Conservation (phyloP, 2,329 filamentous ascomycete species). For the Calonectria pauciramosa region DNA sequence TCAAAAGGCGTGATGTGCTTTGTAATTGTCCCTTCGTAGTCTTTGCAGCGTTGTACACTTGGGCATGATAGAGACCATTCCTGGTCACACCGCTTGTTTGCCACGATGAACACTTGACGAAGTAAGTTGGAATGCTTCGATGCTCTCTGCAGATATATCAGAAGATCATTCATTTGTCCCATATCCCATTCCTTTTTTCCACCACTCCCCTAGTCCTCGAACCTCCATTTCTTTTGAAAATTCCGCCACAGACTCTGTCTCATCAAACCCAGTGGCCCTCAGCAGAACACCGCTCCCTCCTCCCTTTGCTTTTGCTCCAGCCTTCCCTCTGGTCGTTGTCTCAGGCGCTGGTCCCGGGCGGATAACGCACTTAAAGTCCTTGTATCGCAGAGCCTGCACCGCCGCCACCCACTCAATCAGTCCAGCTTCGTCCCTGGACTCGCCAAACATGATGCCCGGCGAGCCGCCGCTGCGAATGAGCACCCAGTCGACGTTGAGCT, state of each 20-base stretch:
- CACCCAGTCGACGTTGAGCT: constrained; percentile 69
- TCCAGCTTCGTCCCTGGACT: constrained; percentile 65
- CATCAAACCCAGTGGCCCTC: constrained; percentile 57
- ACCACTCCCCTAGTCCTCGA: constrained; percentile 73
- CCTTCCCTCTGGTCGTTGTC: background rate
- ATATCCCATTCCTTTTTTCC: constrained; percentile 77
- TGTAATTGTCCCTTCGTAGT: background rate
- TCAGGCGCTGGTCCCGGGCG: constrained; percentile 58
- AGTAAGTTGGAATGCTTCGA: background rate
- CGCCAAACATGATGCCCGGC: constrained; percentile 85
- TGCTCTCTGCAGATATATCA: background rate
- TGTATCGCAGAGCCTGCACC: constrained; percentile 77
- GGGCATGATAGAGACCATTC: background rate
- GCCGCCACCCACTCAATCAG: constrained; percentile 74
- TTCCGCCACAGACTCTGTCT: constrained; percentile 74
- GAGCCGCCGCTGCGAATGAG: constrained; percentile 76
- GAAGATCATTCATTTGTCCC: constrained; percentile 22
- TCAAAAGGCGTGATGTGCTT: background rate
- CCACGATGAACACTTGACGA: background rate
- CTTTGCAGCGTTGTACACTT: background rate
- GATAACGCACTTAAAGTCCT: constrained; percentile 76
- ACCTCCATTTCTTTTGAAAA: constrained; percentile 74
- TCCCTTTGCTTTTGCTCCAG: constrained; percentile 5
- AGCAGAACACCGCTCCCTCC: background rate
- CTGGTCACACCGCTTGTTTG: background rate